These are phyloP conservation scores for Aspergillus pseudonomiae DNA, from an alignment of 2,329 filamentous ascomycete genomes.

Conservation along the genomic window DNA sequence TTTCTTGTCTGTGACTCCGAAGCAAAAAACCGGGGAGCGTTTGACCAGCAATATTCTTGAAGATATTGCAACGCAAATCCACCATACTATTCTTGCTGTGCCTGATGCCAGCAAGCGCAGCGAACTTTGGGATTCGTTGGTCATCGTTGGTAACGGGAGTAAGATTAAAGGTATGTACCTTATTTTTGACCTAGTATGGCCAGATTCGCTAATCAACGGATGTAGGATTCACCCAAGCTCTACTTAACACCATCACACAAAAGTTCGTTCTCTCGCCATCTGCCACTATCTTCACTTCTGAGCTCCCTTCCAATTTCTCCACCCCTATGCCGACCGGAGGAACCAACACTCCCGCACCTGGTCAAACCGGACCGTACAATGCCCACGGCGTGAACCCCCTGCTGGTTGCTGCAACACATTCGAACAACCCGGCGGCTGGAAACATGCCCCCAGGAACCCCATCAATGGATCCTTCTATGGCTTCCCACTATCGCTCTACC, in stretches of 20 bases:
- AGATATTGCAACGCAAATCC: slow-evolving; percentile 79
- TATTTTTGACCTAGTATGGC: slow-evolving; percentile 7
- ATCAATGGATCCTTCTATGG: slow-evolving; percentile 36
- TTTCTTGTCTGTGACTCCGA: slow-evolving; percentile 59
- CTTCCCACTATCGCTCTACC: slow-evolving; percentile 58
- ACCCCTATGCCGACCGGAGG: slow-evolving; percentile 88
- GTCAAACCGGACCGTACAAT: slow-evolving; percentile 56
- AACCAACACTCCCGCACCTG: slow-evolving; percentile 74
- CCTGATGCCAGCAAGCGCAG: slow-evolving; percentile 83
- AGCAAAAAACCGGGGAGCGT: slow-evolving; percentile 33
- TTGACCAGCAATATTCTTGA: slow-evolving; percentile 70
- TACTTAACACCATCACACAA: slow-evolving; percentile 75
- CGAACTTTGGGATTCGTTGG: slow-evolving; percentile 86
- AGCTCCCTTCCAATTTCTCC: slow-evolving; percentile 89
- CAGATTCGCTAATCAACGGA: neutral
- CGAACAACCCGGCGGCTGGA: slow-evolving; percentile 43
- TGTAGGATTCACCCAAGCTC: slow-evolving; percentile 81
- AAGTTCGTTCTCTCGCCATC: slow-evolving; percentile 92
- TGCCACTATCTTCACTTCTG: slow-evolving; percentile 94
- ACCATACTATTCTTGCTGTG: slow-evolving; percentile 79
- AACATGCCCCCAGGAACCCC: slow-evolving; percentile 40
- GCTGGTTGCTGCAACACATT: slow-evolving; percentile 79
- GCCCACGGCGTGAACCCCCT: slow-evolving; percentile 80
- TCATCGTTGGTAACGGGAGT: slow-evolving; percentile 88
- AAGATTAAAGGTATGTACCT: slow-evolving; percentile 58